These are phyloP conservation scores for Paralagenidium karlingii DNA, from an alignment of 352 stramenopile genomes.

Conservation along the genomic window DNA sequence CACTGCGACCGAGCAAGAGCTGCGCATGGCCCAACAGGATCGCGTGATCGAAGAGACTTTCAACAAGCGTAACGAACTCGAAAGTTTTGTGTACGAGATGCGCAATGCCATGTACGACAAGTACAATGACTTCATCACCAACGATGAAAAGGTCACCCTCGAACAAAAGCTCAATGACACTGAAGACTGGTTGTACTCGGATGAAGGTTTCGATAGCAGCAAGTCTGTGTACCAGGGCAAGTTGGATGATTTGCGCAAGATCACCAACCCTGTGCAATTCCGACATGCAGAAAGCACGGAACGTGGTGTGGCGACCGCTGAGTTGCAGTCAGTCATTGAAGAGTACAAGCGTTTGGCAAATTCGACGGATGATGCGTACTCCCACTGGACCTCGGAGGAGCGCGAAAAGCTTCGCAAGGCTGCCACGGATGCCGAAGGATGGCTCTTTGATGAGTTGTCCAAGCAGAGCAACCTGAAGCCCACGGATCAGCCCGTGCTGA, in stretches of 20 bases:
- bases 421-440: constrained; percentile 83
- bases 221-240: constrained; percentile 96
- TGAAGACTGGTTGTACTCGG: constrained; percentile 98
- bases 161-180: constrained; percentile 81
- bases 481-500: constrained; percentile 88
- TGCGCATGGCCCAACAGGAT: constrained; percentile 93
- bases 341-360: constrained; percentile 94
- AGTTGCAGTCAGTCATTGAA: constrained; percentile 89
- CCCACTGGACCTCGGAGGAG: constrained; percentile 95
- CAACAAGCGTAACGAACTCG: constrained; percentile 98
- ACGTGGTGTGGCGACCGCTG: constrained; percentile 76
- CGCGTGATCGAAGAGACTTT: constrained; percentile 93
- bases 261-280: constrained; percentile 90
- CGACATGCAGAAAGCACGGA: constrained; percentile 86
- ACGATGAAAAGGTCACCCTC: constrained; percentile 83
- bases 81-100: constrained; percentile 99
- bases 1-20: constrained; percentile 81
- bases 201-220: constrained; percentile 96
- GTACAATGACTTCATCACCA: constrained; percentile 78
- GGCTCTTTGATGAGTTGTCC: constrained; percentile 93
- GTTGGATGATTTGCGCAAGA: constrained; percentile 88
- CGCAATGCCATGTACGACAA: constrained; percentile 89
- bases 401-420: constrained; percentile 86
- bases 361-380: constrained; percentile 86
- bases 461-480: constrained; percentile 85